phyloP scores from a whole-genome alignment of 2,329 filamentous ascomycete species.

The Penicillium sp. region DNA sequence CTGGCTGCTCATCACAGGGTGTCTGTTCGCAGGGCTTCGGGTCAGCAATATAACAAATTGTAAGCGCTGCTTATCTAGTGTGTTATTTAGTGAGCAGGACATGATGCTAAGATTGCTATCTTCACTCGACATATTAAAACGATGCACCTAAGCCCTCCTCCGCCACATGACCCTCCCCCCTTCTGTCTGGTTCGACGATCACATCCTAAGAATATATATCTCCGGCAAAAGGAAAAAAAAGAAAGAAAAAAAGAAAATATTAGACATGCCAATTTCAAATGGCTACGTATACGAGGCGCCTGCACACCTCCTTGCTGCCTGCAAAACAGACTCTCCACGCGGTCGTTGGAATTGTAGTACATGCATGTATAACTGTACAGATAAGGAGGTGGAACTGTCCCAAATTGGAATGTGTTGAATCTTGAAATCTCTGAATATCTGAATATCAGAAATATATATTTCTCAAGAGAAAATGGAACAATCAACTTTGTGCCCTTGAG shows the following conservation, averaged over 20 bases:
- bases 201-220: background rate
- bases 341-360: background rate
- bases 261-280: background rate
- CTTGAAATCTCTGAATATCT: background rate
- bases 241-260: background rate
- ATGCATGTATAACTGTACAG: slow-evolving; percentile 1
- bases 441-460: background rate
- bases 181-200: slow-evolving; percentile 10
- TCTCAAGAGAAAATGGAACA: background rate
- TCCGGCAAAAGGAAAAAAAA: background rate
- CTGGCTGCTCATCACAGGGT: slow-evolving; percentile 1
- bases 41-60: background rate
- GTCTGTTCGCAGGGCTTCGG: background rate
- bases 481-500: background rate
- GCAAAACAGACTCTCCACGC: slow-evolving; percentile 14
- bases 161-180: background rate
- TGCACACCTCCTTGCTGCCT: slow-evolving; percentile 7
- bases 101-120: background rate
- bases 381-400: background rate
- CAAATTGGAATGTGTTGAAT: background rate
- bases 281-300: background rate
- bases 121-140: background rate
- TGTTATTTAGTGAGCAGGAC: background rate
- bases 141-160: background rate
- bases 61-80: background rate